These are phyloP conservation scores for Boechera divaricarpa DNA, from an alignment of 345 rosid genomes.

Conservation along the genomic window DNA sequence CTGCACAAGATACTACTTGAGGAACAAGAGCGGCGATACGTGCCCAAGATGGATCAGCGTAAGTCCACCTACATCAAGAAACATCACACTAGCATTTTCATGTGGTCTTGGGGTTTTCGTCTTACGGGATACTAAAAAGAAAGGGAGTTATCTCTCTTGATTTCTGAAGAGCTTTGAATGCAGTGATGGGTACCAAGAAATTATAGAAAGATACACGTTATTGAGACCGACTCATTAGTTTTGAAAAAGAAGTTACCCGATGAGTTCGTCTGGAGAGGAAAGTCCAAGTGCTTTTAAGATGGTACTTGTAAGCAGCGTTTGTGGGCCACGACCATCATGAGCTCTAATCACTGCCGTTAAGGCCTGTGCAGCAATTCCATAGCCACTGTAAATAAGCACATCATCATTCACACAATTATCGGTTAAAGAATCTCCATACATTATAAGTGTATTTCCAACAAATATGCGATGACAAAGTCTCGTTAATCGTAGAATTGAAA, in stretches of 20 bases:
- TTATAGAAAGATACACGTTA: neutral
- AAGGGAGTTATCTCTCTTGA: slow-evolving; percentile 8
- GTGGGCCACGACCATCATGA: slow-evolving; percentile 92
- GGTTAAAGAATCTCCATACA: neutral
- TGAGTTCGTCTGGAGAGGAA: slow-evolving; percentile 74
- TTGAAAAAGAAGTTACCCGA: slow-evolving; percentile 38
- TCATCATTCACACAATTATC: slow-evolving; percentile 15
- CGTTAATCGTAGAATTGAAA: neutral
- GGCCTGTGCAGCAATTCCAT: slow-evolving; percentile 97
- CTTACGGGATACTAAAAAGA: neutral
- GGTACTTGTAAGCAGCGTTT: slow-evolving; percentile 66
- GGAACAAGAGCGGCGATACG: slow-evolving; percentile 71
- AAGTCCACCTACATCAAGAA: slow-evolving; percentile 59
- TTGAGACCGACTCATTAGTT: slow-evolving; percentile 18
- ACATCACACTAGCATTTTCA: slow-evolving; percentile 19
- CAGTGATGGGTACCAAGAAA: slow-evolving; percentile 17
- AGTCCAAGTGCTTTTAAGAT: slow-evolving; percentile 73
- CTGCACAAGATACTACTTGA: slow-evolving; percentile 62
- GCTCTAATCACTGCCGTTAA: slow-evolving; percentile 87
- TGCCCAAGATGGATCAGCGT: slow-evolving; percentile 70
- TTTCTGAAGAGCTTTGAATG: slow-evolving; percentile 16
- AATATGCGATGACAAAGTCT: slow-evolving; percentile 9
- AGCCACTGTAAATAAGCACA: slow-evolving; percentile 51
- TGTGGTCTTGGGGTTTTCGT: neutral
- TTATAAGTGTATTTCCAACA: slow-evolving; percentile 1